Evolutionary conservation across 345 rosid species (phyloP).

Genomic region (Rubroshorea leprosula): DNA sequence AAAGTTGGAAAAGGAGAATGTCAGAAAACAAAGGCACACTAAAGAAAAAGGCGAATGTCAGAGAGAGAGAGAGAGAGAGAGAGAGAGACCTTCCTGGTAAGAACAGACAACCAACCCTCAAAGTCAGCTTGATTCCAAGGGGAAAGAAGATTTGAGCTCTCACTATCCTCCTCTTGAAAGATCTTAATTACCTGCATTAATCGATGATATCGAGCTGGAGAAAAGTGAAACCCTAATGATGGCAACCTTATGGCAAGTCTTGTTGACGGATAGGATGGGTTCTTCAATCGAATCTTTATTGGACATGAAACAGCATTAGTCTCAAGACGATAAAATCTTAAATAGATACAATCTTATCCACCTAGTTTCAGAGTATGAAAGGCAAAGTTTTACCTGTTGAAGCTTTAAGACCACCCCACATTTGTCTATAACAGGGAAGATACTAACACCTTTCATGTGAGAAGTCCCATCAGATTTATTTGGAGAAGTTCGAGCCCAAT

Average conservation of each 20-base stretch:
- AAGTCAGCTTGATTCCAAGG: slow-evolving; percentile 93
- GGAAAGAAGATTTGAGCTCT: slow-evolving; percentile 39
- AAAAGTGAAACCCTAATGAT: slow-evolving; percentile 87
- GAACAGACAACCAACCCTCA: slow-evolving; percentile 86
- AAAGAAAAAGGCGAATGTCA: neutral
- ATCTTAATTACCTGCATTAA: slow-evolving; percentile 84
- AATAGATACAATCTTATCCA: neutral
- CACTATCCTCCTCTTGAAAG: slow-evolving; percentile 58
- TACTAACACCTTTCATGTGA: slow-evolving; percentile 27
- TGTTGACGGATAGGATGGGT: slow-evolving; percentile 84
- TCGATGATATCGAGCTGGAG: slow-evolving; percentile 98
- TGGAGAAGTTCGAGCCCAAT: slow-evolving; percentile 51
- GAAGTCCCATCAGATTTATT: slow-evolving; percentile 26
- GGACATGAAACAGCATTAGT: slow-evolving; percentile 16
- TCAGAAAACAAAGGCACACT: slow-evolving; percentile 4
- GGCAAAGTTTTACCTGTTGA: slow-evolving; percentile 62
- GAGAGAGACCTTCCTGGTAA: slow-evolving; percentile 68
- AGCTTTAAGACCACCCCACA: slow-evolving; percentile 81
- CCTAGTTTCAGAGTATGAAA: neutral
- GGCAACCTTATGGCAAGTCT: slow-evolving; percentile 80
- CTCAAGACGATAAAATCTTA: slow-evolving; percentile 1
- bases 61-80: slow-evolving; percentile 15
- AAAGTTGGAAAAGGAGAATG: slow-evolving; percentile 8
- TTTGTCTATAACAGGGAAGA: slow-evolving; percentile 90
- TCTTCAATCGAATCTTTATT: slow-evolving; percentile 66